Conservation (phyloP, 2,329 filamentous ascomycete species). For the Botrytis elliptica region DNA sequence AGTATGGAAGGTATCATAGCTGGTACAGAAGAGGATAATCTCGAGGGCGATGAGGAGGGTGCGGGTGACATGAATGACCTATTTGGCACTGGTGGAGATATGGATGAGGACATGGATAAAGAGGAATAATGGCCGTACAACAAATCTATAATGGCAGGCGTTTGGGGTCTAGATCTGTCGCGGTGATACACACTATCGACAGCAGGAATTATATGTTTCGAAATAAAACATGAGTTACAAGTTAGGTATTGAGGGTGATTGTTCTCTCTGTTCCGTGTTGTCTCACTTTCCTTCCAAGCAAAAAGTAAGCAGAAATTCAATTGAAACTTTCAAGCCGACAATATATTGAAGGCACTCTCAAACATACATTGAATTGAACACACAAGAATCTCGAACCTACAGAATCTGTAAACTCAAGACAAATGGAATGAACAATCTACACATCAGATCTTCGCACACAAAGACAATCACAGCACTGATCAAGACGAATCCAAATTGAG, state of each 20-base stretch:
- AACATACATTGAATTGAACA: not conserved
- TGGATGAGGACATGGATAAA: slow-evolving; percentile 44
- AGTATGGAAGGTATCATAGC: slow-evolving; percentile 42
- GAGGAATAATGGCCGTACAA: slow-evolving; percentile 39
- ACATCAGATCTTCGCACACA: not conserved
- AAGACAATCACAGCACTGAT: not conserved
- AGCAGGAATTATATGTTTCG: not conserved
- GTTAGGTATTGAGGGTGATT: not conserved
- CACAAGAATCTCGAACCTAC: not conserved
- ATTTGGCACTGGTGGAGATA: slow-evolving; percentile 39
- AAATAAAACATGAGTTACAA: not conserved
- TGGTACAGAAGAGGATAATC: slow-evolving; percentile 40
- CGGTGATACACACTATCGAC: not conserved
- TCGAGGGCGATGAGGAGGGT: slow-evolving; percentile 34
- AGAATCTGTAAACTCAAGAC: not conserved
- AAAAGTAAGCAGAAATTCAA: not conserved
- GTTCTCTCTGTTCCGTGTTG: not conserved
- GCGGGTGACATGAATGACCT: slow-evolving; percentile 22
- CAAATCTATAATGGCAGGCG: slow-evolving; percentile 25
- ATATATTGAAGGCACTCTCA: not conserved
- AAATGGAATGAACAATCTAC: not conserved
- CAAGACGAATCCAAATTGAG: not conserved
- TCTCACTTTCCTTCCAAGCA: not conserved
- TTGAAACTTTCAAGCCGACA: not conserved
- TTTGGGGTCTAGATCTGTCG: slow-evolving; percentile 13